phyloP scores from a whole-genome alignment of 495 filamentous ascomycete species.

The Aspergillus sparsus region DNA sequence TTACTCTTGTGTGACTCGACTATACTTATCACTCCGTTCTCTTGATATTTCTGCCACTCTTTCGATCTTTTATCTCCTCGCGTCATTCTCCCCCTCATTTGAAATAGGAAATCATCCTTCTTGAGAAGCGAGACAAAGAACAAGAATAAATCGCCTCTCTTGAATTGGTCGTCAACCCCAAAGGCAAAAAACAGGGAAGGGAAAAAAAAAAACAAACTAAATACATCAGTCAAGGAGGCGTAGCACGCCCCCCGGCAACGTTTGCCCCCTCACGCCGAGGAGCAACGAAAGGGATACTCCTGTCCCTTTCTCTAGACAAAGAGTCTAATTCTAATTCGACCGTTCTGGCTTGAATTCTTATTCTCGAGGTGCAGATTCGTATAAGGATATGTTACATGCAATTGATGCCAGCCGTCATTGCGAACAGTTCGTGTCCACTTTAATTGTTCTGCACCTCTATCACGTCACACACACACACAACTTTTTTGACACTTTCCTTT shows the following conservation, averaged over 20 bases:
- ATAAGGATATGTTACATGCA: conserved; percentile 29
- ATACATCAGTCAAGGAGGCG: background rate
- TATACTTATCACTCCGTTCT: too few species aligned
- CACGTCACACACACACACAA: conserved; percentile 27
- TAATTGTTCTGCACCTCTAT: conserved; percentile 27
- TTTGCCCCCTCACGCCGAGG: conserved; percentile 24
- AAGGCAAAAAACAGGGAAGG: background rate
- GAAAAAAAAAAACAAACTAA: background rate
- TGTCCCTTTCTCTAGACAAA: conserved; percentile 22
- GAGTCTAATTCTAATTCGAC: conserved; percentile 11
- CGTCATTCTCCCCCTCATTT: too few species aligned
- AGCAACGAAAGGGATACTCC: conserved; percentile 22
- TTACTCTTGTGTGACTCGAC: too few species aligned
- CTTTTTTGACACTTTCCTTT: conserved; percentile 15
- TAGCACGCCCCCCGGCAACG: conserved; percentile 20
- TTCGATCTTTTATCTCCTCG: too few species aligned
- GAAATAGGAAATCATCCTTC: too few species aligned
- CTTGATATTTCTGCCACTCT: too few species aligned
- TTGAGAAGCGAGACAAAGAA: too few species aligned
- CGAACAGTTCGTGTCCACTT: conserved; percentile 23
- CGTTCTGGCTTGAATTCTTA: conserved; percentile 7
- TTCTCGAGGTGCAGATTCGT: conserved; percentile 27
- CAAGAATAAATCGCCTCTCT: too few species aligned
- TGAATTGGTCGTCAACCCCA: background rate
- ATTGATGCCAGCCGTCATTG: conserved; percentile 29